A percentile compares a stretch with the other conserved stretches of the same genome.
phyloP scores from a whole-genome alignment of 345 rosid species.

The Eucalyptus lansdowneana region DNA sequence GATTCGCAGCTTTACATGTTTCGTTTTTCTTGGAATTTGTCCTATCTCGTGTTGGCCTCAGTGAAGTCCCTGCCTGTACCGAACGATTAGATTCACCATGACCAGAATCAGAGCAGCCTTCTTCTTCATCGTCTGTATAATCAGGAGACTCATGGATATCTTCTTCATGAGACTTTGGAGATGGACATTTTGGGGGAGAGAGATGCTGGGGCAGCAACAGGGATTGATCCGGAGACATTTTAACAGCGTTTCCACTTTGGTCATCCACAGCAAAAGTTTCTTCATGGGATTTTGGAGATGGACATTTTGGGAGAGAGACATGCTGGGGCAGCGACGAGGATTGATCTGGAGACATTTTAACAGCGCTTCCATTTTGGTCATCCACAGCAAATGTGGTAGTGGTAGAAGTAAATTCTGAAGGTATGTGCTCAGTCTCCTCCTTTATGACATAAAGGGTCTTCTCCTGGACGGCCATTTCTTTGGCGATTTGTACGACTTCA shows the following conservation, averaged over 20 bases:
- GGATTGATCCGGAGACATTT: conserved; percentile 9
- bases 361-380: conserved; percentile 20
- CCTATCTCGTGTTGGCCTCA: conserved; percentile 6
- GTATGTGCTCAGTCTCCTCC: conserved; percentile 29
- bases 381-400: not conserved
- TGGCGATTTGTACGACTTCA: not conserved
- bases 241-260: conserved; percentile 18
- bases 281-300: conserved; percentile 9
- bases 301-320: conserved; percentile 1
- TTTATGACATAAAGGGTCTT: conserved; percentile 59
- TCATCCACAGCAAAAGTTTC: not conserved
- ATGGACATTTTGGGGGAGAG: conserved; percentile 5
- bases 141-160: conserved; percentile 13
- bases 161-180: conserved; percentile 10
- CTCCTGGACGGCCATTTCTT: conserved; percentile 25
- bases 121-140: conserved; percentile 12
- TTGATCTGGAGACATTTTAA: conserved; percentile 12
- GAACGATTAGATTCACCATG: conserved; percentile 7
- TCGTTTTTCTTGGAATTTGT: conserved; percentile 8
- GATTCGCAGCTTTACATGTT: conserved; percentile 21
- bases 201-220: not conserved
- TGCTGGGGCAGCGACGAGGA: not conserved
- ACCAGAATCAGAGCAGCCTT: conserved; percentile 25
- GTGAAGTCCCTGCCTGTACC: conserved; percentile 8
- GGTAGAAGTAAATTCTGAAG: conserved; percentile 13